Evolutionary conservation across 768 basidiomycete species (phyloP).

Genomic region (Phylloporus arenicola): DNA sequence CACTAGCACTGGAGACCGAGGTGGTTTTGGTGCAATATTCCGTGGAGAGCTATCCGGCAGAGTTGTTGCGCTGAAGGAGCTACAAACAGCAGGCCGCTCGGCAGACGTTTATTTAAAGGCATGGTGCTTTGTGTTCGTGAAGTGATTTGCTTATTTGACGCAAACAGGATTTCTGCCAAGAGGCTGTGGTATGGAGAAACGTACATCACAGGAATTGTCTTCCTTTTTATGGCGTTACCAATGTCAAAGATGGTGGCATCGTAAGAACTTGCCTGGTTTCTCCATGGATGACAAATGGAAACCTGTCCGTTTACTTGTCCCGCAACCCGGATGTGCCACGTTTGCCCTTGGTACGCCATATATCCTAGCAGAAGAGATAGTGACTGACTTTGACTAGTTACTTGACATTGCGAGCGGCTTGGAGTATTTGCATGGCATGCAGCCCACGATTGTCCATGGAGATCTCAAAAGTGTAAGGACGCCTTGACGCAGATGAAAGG

Average conservation of each 20-base stretch:
- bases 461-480: slow-evolving; percentile 39
- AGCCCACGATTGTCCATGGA: slow-evolving; percentile 39
- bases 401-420: slow-evolving; percentile 35
- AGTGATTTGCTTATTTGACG: neutral
- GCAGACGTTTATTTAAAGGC: slow-evolving; percentile 24
- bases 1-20: slow-evolving; percentile 13
- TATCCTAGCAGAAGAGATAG: neutral
- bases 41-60: slow-evolving; percentile 23
- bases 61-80: slow-evolving; percentile 29
- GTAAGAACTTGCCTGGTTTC: slow-evolving; percentile 19
- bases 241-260: slow-evolving; percentile 5
- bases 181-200: slow-evolving; percentile 30
- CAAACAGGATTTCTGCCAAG: slow-evolving; percentile 25
- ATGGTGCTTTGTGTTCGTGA: slow-evolving; percentile 2
- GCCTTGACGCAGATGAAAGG: neutral
- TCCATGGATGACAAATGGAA: slow-evolving; percentile 27
- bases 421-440: slow-evolving; percentile 34
- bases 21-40: slow-evolving; percentile 32
- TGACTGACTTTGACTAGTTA: slow-evolving; percentile 24
- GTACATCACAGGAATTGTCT: slow-evolving; percentile 26
- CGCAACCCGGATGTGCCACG: slow-evolving; percentile 24
- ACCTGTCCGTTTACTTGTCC: slow-evolving; percentile 28
- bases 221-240: slow-evolving; percentile 27
- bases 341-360: slow-evolving; percentile 28
- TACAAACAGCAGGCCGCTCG: slow-evolving; percentile 18